Evolutionary conservation across 345 rosid species (phyloP), one percentile per base, ranked within the genome.

Genomic region (Gossypioides kirkii): DNA sequence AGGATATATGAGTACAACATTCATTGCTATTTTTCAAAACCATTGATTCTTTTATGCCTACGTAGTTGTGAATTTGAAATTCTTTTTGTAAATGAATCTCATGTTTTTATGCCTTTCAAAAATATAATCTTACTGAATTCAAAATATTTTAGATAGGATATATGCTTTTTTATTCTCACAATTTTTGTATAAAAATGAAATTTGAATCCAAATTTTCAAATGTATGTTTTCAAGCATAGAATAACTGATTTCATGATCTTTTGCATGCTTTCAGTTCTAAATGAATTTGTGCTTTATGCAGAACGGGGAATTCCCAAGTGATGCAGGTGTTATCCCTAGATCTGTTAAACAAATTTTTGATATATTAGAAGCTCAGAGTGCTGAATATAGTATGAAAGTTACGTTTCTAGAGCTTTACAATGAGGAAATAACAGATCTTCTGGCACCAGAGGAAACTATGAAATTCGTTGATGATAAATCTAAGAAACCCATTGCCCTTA

Each of bases 351-450:
- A 92, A 76, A 95, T 92, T 43, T 95, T 95, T 76, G 90, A 92
- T 69, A 88, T 95, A 76, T 80, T 95, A 73, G 97, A 92, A 87
- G 85, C 93, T 58, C 99, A 95, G 77, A 80, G 69, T 70, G 98
- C 97, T 20, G 99, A 95, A 77, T 95, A 95, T 77, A 95, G 83
- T 86, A 88, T 95, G 98, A 95, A 95, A 81, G 99, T 95, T 69
- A 95, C 99, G 32, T 92, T 95, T 78, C 76, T 92, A 77, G 99
- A 95, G 86, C 81, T 95, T 66, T 95, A 95, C 79, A 95, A 92
- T 69, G 98, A 92, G 79, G 99, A 95, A 82, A 92, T 95, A 64
- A 81, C 98, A 12, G 99, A 95, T 86, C 98, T 95, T 81, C 86
- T 95, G 88, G 98, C 99, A 70, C 85, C 70, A 4, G 99, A 95